Conservation (phyloP, 78 protist genomes). For the Guillardia theta region DNA sequence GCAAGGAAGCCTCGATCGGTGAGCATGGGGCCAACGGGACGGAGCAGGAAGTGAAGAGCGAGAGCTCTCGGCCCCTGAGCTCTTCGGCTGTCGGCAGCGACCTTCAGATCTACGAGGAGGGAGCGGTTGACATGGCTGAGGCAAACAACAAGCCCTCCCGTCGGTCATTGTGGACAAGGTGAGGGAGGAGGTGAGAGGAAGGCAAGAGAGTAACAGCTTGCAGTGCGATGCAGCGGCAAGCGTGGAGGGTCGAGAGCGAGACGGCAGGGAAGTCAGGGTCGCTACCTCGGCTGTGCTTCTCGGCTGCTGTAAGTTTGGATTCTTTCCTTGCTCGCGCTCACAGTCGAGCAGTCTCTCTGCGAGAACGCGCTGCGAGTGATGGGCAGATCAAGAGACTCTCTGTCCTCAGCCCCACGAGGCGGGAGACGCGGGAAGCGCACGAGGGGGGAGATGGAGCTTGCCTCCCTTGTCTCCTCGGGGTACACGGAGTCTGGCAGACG, state of each 20-base stretch:
- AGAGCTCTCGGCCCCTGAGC: background rate
- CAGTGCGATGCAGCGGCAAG: background rate
- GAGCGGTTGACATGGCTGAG: background rate
- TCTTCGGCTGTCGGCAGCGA: too few species aligned
- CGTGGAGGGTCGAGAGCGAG: background rate
- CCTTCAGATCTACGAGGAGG: background rate
- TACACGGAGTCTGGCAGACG: background rate
- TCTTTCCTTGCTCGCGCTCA: too few species aligned
- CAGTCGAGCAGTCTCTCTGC: too few species aligned
- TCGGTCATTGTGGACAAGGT: background rate
- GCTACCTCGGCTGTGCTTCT: background rate
- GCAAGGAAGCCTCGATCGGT: background rate
- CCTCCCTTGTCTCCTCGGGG: background rate
- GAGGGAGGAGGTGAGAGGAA: background rate
- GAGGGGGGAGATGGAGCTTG: background rate
- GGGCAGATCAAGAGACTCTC: background rate
- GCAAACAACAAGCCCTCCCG: background rate
- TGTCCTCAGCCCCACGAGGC: conserved; percentile 12
- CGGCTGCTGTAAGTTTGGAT: background rate
- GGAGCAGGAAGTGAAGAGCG: background rate
- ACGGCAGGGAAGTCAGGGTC: background rate
- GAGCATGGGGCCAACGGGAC: background rate
- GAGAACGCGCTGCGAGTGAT: background rate
- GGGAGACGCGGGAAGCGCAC: background rate
- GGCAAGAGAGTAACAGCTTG: background rate